phyloP scores from a whole-genome alignment of 352 stramenopile species.

The Elongisporangium senticosum region DNA sequence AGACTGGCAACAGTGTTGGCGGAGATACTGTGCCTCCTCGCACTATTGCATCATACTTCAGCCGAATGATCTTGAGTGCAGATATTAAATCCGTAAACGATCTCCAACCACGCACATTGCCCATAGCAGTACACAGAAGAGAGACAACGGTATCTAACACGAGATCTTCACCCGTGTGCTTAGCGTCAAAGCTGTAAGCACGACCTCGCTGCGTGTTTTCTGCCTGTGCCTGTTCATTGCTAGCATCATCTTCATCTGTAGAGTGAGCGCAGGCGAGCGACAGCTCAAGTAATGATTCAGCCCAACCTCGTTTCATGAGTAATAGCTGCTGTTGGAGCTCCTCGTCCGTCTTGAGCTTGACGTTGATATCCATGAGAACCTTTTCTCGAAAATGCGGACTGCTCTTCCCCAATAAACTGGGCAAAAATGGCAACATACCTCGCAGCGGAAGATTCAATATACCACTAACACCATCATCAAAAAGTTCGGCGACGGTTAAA shows the following conservation, averaged over 20 bases:
- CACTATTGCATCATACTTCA: slow-evolving; percentile 39
- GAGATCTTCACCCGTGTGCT: slow-evolving; percentile 72
- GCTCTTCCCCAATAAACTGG: slow-evolving; percentile 48
- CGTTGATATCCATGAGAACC: slow-evolving; percentile 84
- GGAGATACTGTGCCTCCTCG: background rate
- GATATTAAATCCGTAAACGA: slow-evolving; percentile 66
- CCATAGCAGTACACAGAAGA: slow-evolving; percentile 70
- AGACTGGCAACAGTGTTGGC: slow-evolving; percentile 7
- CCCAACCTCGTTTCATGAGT: slow-evolving; percentile 67
- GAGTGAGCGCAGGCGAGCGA: slow-evolving; percentile 52
- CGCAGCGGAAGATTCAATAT: slow-evolving; percentile 62
- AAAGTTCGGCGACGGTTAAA: slow-evolving; percentile 33
- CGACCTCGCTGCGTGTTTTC: slow-evolving; percentile 15
- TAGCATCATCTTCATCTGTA: slow-evolving; percentile 4
- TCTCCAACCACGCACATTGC: slow-evolving; percentile 47
- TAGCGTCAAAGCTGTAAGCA: slow-evolving; percentile 59
- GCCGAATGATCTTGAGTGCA: slow-evolving; percentile 49
- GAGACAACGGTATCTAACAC: slow-evolving; percentile 82
- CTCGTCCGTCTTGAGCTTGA: slow-evolving; percentile 80
- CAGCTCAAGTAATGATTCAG: slow-evolving; percentile 66
- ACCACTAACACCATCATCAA: slow-evolving; percentile 50
- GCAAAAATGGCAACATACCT: slow-evolving; percentile 68
- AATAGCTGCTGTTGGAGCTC: slow-evolving; percentile 66
- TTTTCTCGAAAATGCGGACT: slow-evolving; percentile 58
- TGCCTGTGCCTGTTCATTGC: slow-evolving; percentile 3